Conservation (phyloP, 805 yeast species). For the Pichia occidentalis region DNA sequence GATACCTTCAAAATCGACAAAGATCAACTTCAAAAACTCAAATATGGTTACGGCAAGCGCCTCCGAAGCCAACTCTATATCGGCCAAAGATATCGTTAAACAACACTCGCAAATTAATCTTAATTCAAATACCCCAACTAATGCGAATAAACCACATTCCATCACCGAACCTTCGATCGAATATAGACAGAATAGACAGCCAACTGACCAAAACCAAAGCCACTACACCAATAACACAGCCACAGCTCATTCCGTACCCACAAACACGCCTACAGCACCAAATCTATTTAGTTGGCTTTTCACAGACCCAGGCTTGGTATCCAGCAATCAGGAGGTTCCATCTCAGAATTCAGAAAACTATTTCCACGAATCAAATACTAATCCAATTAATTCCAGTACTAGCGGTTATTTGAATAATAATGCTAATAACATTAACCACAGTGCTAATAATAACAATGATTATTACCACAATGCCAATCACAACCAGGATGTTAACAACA, state of each 20-base stretch:
- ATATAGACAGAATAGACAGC: too few relatives aligned
- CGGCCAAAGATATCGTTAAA: constrained; percentile 23
- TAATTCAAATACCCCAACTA: not conserved
- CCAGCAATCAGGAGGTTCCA: not conserved
- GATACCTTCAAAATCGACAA: constrained; percentile 10
- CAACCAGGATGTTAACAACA: not conserved
- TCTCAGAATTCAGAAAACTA: constrained; percentile 2
- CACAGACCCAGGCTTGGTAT: constrained; percentile 15
- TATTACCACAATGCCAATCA: not conserved
- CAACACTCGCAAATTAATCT: constrained; percentile 14
- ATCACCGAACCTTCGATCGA: too few relatives aligned
- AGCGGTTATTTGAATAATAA: not conserved
- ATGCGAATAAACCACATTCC: not conserved
- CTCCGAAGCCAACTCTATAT: too few relatives aligned
- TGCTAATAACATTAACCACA: not conserved
- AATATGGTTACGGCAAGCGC: too few relatives aligned
- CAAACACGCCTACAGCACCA: constrained; percentile 15
- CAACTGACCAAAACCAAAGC: constrained; percentile 1
- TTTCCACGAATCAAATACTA: constrained; percentile 1
- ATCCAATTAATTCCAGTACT: not conserved
- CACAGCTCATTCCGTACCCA: too few relatives aligned
- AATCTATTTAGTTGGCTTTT: constrained; percentile 27
- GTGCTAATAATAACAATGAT: not conserved
- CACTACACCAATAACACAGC: not conserved
- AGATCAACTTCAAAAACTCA: too few relatives aligned